Base-by-base conservation (phyloP, 2,329 filamentous ascomycete genomes). In the Berkeleyomyces basicola region DNA sequence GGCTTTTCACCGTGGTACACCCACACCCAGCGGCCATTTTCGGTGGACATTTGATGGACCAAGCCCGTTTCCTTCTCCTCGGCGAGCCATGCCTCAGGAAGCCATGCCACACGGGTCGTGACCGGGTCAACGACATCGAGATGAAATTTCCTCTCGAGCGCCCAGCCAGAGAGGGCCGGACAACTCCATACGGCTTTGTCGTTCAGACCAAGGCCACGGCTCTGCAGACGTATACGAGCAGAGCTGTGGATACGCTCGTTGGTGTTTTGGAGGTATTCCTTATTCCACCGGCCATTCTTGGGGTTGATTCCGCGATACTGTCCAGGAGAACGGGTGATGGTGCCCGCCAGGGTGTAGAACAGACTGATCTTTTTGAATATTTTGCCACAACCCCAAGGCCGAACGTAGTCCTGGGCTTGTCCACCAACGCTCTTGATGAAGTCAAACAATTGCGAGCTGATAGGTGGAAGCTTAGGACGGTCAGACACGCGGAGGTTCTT, bases 221-320 rank as follows among this genome's bases (percentile, higher is more conserved):
- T 77, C 1, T 77, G 76, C 11, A 82, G 73, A 3, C 79, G 75
- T n/a, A 80, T 73, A 1, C 80, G 75, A 1, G 80, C 80, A 1
- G 77, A 79, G 65, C 76, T 76, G 68, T 82, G 80, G 42, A 82
- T 75, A 7, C 77, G 74, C 69, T 82, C 80, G 67, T 81, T 79
- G 7, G 80, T 82, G 65, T 78, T 74, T 60, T 75, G 68, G 36
- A 82, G 74, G 63, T 75, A 79, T 7, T 70, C 70, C 1, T 68
- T 66, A 47, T 71, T 70, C 40, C 70, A 67, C 10, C 68, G 68
- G 7, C 75, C 73, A 1, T 73, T 74, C 55, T 72, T 70, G 1
- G 74, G 72, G 61, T 79, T 72, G 14, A 74, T 70, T 64, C 75
- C 75, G 57, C 71, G 74, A 70, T 80, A 80, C 66, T 76, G 67